phyloP scores from a whole-genome alignment of 108 stramenopile species.

The Cyclotella baltica region DNA sequence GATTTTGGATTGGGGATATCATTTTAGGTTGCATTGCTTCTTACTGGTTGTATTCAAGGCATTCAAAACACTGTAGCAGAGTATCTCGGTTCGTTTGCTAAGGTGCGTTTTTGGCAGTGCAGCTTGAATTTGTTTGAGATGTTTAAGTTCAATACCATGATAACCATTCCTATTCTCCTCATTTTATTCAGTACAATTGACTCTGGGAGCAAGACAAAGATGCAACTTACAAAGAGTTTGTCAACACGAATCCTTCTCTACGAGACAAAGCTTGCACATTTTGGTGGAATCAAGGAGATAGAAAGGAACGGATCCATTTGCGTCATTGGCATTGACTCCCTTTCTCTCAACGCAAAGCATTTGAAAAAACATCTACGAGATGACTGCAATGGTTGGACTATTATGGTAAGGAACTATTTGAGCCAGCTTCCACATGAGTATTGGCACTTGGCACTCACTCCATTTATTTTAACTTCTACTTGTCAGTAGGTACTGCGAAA shows the following conservation, averaged over 20 bases:
- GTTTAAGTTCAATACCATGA: too few species aligned
- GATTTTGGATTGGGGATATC: conserved; percentile 72
- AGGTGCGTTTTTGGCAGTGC: conserved; percentile 16
- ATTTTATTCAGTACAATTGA: too few species aligned
- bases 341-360: conserved; percentile 81
- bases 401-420: conserved; percentile 59
- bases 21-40: conserved; percentile 78
- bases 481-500: conserved; percentile 63
- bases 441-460: neutral
- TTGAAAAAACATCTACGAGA: conserved; percentile 76
- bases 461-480: neutral
- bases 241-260: conserved; percentile 74
- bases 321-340: conserved; percentile 91
- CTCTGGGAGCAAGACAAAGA: conserved; percentile 91
- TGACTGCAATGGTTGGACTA: conserved; percentile 84
- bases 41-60: conserved; percentile 90
- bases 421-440: neutral
- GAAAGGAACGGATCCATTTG: conserved; percentile 75
- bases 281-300: conserved; percentile 66
- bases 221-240: conserved; percentile 76
- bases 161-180: too few species aligned
- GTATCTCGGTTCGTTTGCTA: conserved; percentile 71
- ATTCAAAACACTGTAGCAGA: conserved; percentile 89
- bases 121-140: conserved; percentile 1
- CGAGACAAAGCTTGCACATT: conserved; percentile 72